phyloP scores from a whole-genome alignment of 139 green algal species.

The Chlorella sp. region DNA sequence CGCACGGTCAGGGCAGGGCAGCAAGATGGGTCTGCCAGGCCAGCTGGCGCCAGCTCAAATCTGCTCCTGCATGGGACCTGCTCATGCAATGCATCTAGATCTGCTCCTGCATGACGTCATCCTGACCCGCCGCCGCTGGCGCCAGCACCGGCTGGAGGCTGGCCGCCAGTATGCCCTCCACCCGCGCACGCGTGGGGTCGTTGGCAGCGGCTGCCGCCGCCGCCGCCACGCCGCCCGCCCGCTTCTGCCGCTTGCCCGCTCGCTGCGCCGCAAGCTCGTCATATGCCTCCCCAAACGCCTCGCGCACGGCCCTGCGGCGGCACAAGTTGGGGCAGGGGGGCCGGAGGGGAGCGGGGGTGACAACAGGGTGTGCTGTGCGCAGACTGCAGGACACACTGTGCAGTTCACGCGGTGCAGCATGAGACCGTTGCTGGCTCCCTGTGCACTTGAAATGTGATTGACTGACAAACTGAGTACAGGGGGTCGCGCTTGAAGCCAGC shows the following conservation, averaged over 20 bases:
- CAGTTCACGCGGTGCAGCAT: too few relatives aligned
- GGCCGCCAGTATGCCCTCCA: constrained; percentile 29
- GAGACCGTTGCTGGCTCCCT: too few relatives aligned
- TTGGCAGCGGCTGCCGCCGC: background rate
- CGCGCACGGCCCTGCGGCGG: background rate
- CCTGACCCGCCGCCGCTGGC: background rate
- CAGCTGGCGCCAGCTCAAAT: too few relatives aligned
- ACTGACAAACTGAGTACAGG: too few relatives aligned
- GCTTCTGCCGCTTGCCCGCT: constrained; percentile 21
- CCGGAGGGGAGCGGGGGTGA: background rate
- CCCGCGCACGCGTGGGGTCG: constrained; percentile 23
- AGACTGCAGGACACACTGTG: too few relatives aligned
- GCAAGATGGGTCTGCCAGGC: too few relatives aligned
- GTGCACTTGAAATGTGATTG: too few relatives aligned
- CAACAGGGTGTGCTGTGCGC: background rate
- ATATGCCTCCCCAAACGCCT: constrained; percentile 31
- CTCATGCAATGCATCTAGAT: constrained; percentile 20
- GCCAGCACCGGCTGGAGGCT: background rate
- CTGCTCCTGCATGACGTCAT: background rate
- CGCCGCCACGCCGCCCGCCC: background rate
- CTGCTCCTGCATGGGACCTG: too few relatives aligned
- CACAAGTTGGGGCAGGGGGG: background rate
- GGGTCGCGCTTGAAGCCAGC: background rate
- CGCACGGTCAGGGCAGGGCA: too few relatives aligned
- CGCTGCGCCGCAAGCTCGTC: background rate